Evolutionary conservation across 2,329 filamentous ascomycete species (phyloP).

Genomic region (Stagonosporopsis rhizophila): DNA sequence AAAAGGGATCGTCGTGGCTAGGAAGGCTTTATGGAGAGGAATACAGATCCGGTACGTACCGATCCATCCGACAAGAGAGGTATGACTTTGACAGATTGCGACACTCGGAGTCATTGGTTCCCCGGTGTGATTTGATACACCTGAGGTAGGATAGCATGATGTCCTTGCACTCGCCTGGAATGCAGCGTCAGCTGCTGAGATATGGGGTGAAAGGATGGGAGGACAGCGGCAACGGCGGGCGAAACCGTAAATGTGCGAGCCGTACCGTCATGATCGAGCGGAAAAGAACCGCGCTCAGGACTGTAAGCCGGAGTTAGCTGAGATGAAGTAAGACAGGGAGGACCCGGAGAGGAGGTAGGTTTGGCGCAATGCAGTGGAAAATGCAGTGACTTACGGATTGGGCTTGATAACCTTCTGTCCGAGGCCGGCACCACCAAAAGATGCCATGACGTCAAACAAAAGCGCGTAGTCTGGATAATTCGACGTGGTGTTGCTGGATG

Average conservation of each 20-base stretch:
- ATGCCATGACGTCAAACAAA: conserved; percentile 12
- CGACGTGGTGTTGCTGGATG: background rate
- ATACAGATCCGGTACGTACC: conserved; percentile 62
- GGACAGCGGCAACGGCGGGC: background rate
- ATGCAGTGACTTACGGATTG: conserved; percentile 65
- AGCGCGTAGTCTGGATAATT: background rate
- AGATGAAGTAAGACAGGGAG: conserved; percentile 4
- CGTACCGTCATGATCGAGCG: conserved; percentile 88
- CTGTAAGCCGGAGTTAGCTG: conserved; percentile 54
- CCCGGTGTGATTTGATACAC: conserved; percentile 84
- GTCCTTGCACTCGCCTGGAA: conserved; percentile 85
- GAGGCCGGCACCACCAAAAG: conserved; percentile 74
- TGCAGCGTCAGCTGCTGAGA: conserved; percentile 27
- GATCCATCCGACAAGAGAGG: conserved; percentile 91
- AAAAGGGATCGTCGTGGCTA: conserved; percentile 11
- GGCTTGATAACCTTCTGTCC: conserved; percentile 70
- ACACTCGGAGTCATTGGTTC: conserved; percentile 86
- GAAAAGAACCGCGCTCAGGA: conserved; percentile 91
- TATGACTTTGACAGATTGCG: conserved; percentile 87
- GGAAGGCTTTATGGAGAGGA: conserved; percentile 22
- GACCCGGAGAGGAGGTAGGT: conserved; percentile 5
- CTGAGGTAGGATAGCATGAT: conserved; percentile 85
- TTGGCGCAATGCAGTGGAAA: conserved; percentile 14
- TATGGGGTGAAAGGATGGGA: background rate
- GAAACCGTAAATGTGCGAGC: conserved; percentile 55